phyloP scores from a whole-genome alignment of 23 red algal species.

The Chondrus crispus region DNA sequence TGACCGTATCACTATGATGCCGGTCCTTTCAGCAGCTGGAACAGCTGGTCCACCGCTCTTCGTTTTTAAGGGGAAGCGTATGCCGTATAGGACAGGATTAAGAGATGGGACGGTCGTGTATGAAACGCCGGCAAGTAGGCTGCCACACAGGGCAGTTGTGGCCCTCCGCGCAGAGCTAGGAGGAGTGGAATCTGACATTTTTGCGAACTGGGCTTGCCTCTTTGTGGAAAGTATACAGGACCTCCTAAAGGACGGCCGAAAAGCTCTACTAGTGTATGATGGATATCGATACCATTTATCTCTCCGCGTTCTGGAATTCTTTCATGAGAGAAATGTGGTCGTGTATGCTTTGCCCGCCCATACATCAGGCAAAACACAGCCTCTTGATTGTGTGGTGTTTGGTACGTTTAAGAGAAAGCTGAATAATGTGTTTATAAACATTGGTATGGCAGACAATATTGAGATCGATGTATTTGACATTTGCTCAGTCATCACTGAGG shows the following conservation, averaged over 20 bases:
- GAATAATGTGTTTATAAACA: not conserved
- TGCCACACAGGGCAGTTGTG: not conserved
- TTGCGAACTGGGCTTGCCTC: conserved; percentile 5
- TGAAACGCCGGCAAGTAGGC: not conserved
- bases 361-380: conserved; percentile 25
- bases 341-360: conserved; percentile 18
- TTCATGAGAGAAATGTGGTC: not conserved
- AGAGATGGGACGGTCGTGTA: not conserved
- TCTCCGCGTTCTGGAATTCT: not conserved
- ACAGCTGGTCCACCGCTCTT: not conserved
- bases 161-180: not conserved
- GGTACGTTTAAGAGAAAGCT: not conserved
- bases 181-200: conserved; percentile 9
- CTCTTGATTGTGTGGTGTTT: conserved; percentile 11
- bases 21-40: conserved; percentile 4
- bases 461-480: not conserved
- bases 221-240: conserved; percentile 4
- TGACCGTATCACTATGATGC: conserved; percentile 12
- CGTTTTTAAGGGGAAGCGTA: conserved; percentile 6
- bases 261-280: conserved; percentile 22
- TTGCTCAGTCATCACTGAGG: not conserved
- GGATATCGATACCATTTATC: conserved; percentile 23
- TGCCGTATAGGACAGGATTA: conserved; percentile 1
- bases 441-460: not conserved
- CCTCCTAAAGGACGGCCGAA: not conserved